Evolutionary conservation across 2,329 filamentous ascomycete species (phyloP).

Genomic region (Venturiaceae sp.): DNA sequence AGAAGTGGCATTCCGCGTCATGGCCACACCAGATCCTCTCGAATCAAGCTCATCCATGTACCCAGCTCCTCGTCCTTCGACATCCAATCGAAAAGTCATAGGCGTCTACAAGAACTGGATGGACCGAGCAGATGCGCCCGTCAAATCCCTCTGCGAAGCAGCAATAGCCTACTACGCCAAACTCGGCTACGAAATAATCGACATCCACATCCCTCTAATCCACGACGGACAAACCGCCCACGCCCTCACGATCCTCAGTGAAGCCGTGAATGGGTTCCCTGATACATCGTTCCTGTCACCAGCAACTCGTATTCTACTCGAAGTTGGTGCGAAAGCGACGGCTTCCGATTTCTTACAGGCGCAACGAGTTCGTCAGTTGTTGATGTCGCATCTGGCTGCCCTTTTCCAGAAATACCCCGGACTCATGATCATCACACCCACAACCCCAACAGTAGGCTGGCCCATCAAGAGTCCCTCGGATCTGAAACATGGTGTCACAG

Average conservation of each 20-base stretch:
- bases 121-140: slow-evolving; percentile 53
- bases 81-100: slow-evolving; percentile 45
- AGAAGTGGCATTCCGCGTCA: slow-evolving; percentile 70
- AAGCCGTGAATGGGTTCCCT: slow-evolving; percentile 38
- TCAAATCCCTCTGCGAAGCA: slow-evolving; percentile 51
- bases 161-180: slow-evolving; percentile 46
- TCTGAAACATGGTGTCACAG: slow-evolving; percentile 52
- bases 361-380: slow-evolving; percentile 60
- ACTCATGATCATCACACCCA: slow-evolving; percentile 70
- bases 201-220: slow-evolving; percentile 58
- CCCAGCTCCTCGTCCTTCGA: slow-evolving; percentile 40
- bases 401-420: slow-evolving; percentile 64
- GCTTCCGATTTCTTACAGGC: slow-evolving; percentile 63
- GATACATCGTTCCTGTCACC: slow-evolving; percentile 49
- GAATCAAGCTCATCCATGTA: slow-evolving; percentile 55
- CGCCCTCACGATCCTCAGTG: slow-evolving; percentile 64
- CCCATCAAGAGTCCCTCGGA: slow-evolving; percentile 55
- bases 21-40: slow-evolving; percentile 61
- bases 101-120: slow-evolving; percentile 65
- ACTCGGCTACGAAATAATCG: slow-evolving; percentile 44
- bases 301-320: slow-evolving; percentile 61
- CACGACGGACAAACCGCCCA: slow-evolving; percentile 68
- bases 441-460: slow-evolving; percentile 68
- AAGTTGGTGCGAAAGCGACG: slow-evolving; percentile 53
- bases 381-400: slow-evolving; percentile 69